phyloP scores from a whole-genome alignment of 371 early-diverging fungal species.

The Mucor ambiguus region DNA sequence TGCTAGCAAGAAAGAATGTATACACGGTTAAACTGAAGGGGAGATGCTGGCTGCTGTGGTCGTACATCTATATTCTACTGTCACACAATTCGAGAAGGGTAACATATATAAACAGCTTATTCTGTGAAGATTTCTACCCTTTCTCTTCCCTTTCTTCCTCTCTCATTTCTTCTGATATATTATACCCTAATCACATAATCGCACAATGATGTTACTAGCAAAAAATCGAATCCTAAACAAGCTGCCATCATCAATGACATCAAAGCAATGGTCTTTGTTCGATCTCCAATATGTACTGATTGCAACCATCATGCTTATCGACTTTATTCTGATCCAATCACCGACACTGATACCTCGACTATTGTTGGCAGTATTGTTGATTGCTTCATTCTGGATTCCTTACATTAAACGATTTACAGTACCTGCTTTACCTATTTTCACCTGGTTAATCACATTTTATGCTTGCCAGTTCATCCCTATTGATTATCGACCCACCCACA shows the following conservation, averaged over 20 bases:
- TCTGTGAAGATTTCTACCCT: background rate
- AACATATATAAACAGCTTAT: background rate
- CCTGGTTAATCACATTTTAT: constrained; percentile 67
- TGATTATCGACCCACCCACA: constrained; percentile 59
- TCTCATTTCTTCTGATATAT: background rate
- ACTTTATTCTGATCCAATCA: constrained; percentile 32
- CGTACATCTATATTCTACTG: constrained; percentile 7
- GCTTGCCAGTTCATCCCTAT: constrained; percentile 68
- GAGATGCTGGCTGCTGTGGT: background rate
- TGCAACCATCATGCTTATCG: constrained; percentile 19
- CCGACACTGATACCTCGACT: constrained; percentile 20
- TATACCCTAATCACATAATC: background rate
- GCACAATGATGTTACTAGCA: constrained; percentile 1
- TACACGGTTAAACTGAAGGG: constrained; percentile 5
- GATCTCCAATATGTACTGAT: constrained; percentile 29
- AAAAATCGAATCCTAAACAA: constrained; percentile 2
- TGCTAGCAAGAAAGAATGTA: background rate
- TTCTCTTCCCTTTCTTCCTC: background rate
- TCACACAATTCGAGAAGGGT: background rate
- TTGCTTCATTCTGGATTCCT: constrained; percentile 34
- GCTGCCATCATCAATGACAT: background rate
- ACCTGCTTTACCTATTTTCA: constrained; percentile 62
- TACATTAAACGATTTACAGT: constrained; percentile 51
- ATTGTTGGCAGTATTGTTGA: constrained; percentile 13
- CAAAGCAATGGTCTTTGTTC: constrained; percentile 17